Evolutionary conservation across 257 asterid genomes (phyloP).

Genomic region (Penstemon eatonii): DNA sequence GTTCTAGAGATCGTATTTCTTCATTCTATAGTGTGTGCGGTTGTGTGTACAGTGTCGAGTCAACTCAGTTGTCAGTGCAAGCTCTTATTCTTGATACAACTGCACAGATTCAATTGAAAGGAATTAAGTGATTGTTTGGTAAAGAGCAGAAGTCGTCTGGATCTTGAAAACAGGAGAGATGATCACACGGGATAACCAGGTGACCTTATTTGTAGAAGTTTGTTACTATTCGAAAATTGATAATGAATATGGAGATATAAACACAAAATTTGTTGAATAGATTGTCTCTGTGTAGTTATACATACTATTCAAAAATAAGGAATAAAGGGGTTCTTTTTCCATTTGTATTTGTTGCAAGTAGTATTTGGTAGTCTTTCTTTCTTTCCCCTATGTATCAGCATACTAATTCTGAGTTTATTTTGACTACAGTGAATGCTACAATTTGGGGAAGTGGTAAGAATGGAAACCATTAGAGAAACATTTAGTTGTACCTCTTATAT

Average conservation of each 20-base stretch:
- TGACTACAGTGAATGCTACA: conserved; percentile 28
- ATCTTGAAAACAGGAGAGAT: conserved; percentile 24
- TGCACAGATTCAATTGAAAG: conserved; percentile 20
- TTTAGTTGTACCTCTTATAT: not conserved
- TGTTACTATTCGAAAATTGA: conserved; percentile 32
- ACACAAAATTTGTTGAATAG: conserved; percentile 30
- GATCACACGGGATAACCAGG: conserved; percentile 37
- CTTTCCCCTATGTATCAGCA: not conserved
- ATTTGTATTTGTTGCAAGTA: not conserved
- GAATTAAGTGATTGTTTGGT: conserved; percentile 17
- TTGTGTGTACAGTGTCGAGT: conserved; percentile 42
- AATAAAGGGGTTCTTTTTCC: conserved; percentile 23
- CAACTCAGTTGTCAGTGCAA: conserved; percentile 35
- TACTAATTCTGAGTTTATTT: conserved; percentile 18
- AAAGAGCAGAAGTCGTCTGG: conserved; percentile 12
- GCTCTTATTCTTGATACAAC: conserved; percentile 28
- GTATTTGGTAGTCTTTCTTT: not conserved
- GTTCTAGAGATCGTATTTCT: conserved; percentile 38
- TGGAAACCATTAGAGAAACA: conserved; percentile 11
- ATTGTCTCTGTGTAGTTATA: conserved; percentile 37
- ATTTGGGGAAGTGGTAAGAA: conserved; percentile 28
- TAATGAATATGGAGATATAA: conserved; percentile 35
- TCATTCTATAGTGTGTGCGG: conserved; percentile 43
- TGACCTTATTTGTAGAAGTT: conserved; percentile 45
- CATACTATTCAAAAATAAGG: conserved; percentile 37